Evolutionary conservation across 345 rosid species (phyloP), one percentile per base, ranked within the genome.

Genomic region (Gossypium ekmanianum): DNA sequence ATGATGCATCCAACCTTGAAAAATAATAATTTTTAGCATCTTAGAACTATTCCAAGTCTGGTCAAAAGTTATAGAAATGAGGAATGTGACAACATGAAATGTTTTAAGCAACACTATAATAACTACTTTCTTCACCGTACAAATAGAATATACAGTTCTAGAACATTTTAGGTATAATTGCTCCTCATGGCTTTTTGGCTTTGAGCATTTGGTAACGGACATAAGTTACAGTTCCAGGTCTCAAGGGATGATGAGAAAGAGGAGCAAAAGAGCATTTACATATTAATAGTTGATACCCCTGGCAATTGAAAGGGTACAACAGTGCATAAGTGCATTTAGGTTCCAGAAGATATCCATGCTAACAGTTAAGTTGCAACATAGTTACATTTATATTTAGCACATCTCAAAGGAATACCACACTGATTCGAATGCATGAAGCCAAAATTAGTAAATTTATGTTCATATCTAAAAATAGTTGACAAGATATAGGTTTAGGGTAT

Each of bases 1-100:
- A 82, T 80, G 76, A 87, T 77, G 85, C 90, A 84, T 22, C 93
- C 93, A 43, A 89, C 90, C 96, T 91, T 80, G 68, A 16, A 70
- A 79, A 80, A 22, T 5, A 62, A 17, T 67, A 27, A 68, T 56
- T 43, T 48, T 71, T 59, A 52, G 50, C 29, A 20, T 54, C 52
- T 56, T 22, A 80, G 72, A 66, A 45, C 62, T 10, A 58, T 22
- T 63, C 45, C 48, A 72, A 20, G 47, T 43, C 61, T 18, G 52
- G 39, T 57, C 57, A 12, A 54, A 50, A 50, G 61, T 27, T 29
- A 17, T 22, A 51, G 55, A 44, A 58, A 58, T 22, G 54, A 27
- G 67, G 24, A 9, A 72, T 72, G 51, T 56, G 65, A 18, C 13
- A 43, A 17, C n/a, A 47, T 50, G 72, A 68, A n/a, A 64, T n/a